Evolutionary conservation across 148 eudicot genomes (phyloP), one percentile per base, ranked within the genome.

Genomic region (Spergularia marina): DNA sequence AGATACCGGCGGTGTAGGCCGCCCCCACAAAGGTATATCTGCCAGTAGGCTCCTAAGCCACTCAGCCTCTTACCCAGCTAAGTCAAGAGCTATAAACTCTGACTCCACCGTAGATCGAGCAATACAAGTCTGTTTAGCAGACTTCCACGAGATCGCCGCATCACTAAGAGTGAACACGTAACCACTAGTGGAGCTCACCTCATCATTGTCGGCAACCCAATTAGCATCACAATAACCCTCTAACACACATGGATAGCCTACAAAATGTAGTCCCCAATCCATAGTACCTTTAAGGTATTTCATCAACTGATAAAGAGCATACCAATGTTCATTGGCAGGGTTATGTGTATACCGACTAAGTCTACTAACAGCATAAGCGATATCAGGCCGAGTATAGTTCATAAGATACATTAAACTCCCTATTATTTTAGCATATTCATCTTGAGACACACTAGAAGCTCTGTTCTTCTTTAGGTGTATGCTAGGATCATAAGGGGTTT

Each of bases 331-430:
- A 16, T 21, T 62, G 0, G 15, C 12, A 21, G 34, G 36, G 40
- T 21, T 62, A 72, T 17, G 49, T 6, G 74, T 53, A 54, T 34
- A 54, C 21, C 49, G 12, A 34, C 61, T 71, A 15, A 71, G 6
- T 30, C 23, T 71, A 30, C 62, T 71, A 30, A 53, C 51, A 5
- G 20, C 6, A 4, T 25, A 71, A 9, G 74, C 62, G 12, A 70
- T 70, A 9, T 70, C 60, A 17, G 62, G 49, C 15, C 62, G 20
- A 34, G 74, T 23, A 17, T 17, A 71, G 41, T 71, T 71, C 74
- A 71, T 71, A 20, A 34, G 54, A 8, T 53, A 54, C 62, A 71
- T 55, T 15, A 53, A 12, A 54, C 62, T 71, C 5, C 62, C 62
- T 14, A 71, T 12, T 6, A 71, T 15, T 54, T 55, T 54, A 5